These are phyloP conservation scores for Dothidotthia symphoricarpi DNA, from an alignment of 2,329 filamentous ascomycete species.

Conservation along the genomic window DNA sequence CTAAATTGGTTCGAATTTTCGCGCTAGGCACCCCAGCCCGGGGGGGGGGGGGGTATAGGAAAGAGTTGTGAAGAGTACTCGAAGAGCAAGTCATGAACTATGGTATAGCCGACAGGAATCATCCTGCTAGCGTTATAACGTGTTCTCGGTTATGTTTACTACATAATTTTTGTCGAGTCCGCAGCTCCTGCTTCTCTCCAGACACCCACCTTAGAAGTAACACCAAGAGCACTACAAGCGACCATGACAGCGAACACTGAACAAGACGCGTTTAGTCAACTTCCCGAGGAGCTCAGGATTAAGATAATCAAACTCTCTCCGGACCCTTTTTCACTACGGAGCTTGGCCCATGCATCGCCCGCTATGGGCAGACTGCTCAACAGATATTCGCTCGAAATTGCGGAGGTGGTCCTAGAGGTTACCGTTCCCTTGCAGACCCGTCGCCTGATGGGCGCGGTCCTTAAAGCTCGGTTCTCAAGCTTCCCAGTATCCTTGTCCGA, in stretches of 20 bases:
- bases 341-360: conserved; percentile 7
- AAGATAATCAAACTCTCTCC: conserved; percentile 6
- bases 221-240: conserved; percentile 1
- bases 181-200: conserved; percentile 4
- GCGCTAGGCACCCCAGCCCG: too few relatives aligned
- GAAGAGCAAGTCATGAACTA: too few relatives aligned
- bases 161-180: conserved; percentile 2
- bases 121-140: background rate
- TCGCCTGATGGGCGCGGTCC: background rate
- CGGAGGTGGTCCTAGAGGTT: conserved; percentile 4
- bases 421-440: conserved; percentile 3
- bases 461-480: conserved; percentile 1
- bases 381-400: conserved; percentile 10
- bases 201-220: background rate
- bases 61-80: conserved; percentile 3
- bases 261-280: conserved; percentile 5
- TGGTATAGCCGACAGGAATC: conserved; percentile 1
- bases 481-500: conserved; percentile 2
- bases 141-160: conserved; percentile 1
- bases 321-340: conserved; percentile 5
- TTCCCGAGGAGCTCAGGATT: conserved; percentile 9
- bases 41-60: too few relatives aligned
- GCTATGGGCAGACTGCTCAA: conserved; percentile 7
- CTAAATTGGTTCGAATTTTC: too few relatives aligned
- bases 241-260: conserved; percentile 2